Evolutionary conservation across 1,284 basidiomycete species (phyloP), one percentile per base, ranked within the genome.

Genomic region (Volvariella volvacea): DNA sequence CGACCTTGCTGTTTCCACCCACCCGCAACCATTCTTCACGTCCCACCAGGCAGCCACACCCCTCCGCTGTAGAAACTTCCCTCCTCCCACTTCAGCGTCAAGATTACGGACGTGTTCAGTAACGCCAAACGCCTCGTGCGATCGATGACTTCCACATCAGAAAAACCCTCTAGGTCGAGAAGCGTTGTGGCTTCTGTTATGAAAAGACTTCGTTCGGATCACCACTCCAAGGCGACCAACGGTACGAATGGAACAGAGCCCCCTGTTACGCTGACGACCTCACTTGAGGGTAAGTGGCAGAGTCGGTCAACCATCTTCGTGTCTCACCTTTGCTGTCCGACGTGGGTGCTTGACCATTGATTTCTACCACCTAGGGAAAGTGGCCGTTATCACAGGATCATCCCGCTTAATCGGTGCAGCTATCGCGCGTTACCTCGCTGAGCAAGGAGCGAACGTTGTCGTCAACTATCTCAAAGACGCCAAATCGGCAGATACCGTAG

Each of bases 51-150:
- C 25, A 6, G 25, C 25, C 25, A 6, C 6, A 28, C 25, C 25
- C 6, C 12, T 12, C 25, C 12, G 6, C 25, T 28, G 25, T n/a
- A n/a, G n/a, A 12, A 28, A 28, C 25, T 28, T 6, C 25, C 12
- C 25, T 28, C 12, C 25, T 28, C 25, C 12, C 6, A 28, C 6
- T 28, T 28, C 25, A 28, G n/a, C 25, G 6, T 28, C 25, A 28
- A 28, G 12, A 28, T 28, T 28, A 6, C 25, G 6, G 12, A 86
- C 1, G 85, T 86, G 64, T 97, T 94, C 53, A 98, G 80, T 80
- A 98, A 98, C 9, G 90, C 86, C 38, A 98, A 75, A 34, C 94
- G 84, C 16, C 88, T 88, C 44, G 94, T 86, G 3, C 95, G 88
- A 1, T 91, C 91, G 56, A 98, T 80, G 57, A 98, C 90, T 67